These are phyloP conservation scores for Passiflora organensis DNA, from an alignment of 345 rosid species.

Conservation along the genomic window DNA sequence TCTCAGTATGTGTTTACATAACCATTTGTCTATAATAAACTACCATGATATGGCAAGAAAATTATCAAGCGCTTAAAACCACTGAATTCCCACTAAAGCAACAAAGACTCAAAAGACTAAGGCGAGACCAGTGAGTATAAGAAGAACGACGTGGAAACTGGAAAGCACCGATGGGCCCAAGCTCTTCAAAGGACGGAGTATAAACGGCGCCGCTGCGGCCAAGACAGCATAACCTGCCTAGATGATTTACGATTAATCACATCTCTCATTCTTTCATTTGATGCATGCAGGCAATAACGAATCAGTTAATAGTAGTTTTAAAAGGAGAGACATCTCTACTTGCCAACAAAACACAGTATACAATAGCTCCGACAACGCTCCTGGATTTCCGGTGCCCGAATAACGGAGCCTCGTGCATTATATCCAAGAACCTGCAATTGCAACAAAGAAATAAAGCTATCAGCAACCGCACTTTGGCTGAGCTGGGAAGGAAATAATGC, in stretches of 20 bases:
- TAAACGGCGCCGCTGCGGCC: conserved; percentile 69
- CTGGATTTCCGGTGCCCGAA: conserved; percentile 88
- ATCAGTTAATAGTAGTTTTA: neutral
- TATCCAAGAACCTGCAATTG: conserved; percentile 64
- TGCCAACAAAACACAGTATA: conserved; percentile 65
- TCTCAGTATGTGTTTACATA: too few relatives aligned
- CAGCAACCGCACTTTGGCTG: too few relatives aligned
- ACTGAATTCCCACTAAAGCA: neutral
- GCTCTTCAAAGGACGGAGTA: conserved; percentile 37
- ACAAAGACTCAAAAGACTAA: neutral
- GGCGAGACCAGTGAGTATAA: conserved; percentile 59
- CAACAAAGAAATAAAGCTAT: neutral
- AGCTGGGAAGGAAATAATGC: neutral
- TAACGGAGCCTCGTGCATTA: conserved; percentile 87
- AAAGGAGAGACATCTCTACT: conserved; percentile 25
- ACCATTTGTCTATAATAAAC: too few relatives aligned
- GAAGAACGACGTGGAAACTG: conserved; percentile 61
- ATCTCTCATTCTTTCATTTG: neutral
- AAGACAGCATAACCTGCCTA: conserved; percentile 75
- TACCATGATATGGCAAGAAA: neutral
- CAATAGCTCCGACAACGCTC: conserved; percentile 64
- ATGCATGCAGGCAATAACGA: neutral
- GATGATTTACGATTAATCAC: conserved; percentile 11
- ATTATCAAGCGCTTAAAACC: too few relatives aligned
- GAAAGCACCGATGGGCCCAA: conserved; percentile 62